Percentiles rank a stretch among this genome's conserved stretches.
Evolutionary conservation across 768 basidiomycete species (phyloP).

Genomic region (Mycena filopes): DNA sequence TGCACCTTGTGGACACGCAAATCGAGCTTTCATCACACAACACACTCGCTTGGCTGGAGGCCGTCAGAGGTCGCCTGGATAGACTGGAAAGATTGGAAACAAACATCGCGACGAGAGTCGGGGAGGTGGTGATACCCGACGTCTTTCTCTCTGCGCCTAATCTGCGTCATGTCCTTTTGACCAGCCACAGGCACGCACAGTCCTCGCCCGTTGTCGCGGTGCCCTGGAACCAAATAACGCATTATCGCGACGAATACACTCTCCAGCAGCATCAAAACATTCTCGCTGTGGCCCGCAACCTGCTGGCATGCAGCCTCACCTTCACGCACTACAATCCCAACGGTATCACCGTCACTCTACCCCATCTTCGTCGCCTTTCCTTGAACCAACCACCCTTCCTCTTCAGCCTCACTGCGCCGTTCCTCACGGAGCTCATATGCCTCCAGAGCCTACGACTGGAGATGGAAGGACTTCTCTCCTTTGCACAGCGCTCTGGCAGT

Average conservation of each 20-base stretch:
- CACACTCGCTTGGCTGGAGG: background rate
- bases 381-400: background rate
- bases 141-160: background rate
- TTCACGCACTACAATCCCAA: background rate
- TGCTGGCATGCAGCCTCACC: background rate
- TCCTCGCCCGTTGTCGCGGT: background rate
- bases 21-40: background rate
- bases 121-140: background rate
- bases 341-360: background rate
- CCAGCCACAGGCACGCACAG: background rate
- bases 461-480: background rate
- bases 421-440: no score
- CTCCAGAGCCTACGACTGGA: no score
- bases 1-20: no score
- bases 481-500: background rate
- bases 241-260: background rate
- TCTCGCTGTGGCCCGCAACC: background rate
- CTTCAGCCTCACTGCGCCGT: background rate
- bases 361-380: background rate
- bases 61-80: background rate
- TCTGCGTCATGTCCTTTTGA: background rate
- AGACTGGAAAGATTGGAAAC: background rate
- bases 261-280: background rate
- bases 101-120: no score
- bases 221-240: background rate